A percentile compares a stretch with the other conserved stretches of the same genome.
Evolutionary conservation across 2,329 filamentous ascomycete genomes (phyloP).

Genomic region (Neonectria ditissima): DNA sequence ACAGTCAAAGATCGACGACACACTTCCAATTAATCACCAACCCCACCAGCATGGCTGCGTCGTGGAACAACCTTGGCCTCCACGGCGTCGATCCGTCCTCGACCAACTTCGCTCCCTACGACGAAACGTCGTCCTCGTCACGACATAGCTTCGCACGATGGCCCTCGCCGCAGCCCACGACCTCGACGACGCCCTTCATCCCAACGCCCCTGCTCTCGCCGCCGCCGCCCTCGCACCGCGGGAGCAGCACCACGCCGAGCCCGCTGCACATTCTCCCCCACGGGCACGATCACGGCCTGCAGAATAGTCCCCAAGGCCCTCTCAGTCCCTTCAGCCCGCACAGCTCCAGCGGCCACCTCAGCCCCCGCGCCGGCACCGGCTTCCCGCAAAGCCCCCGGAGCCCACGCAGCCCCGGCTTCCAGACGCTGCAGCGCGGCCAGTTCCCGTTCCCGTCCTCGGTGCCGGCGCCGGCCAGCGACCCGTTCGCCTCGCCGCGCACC

Average conservation of each 20-base stretch:
- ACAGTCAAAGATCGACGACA: neutral
- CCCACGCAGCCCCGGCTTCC: constrained; percentile 36
- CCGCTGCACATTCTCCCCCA: constrained; percentile 23
- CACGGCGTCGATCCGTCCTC: constrained; percentile 28
- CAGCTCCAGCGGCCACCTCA: constrained; percentile 32
- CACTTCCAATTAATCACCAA: neutral
- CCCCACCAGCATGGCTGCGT: constrained; percentile 21
- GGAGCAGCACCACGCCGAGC: constrained; percentile 25
- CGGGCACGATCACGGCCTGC: neutral
- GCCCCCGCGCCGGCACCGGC: constrained; percentile 26
- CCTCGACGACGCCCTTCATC: constrained; percentile 35
- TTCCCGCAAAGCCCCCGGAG: constrained; percentile 35
- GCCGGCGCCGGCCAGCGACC: constrained; percentile 34
- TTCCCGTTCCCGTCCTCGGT: constrained; percentile 9
- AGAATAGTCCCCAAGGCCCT: neutral
- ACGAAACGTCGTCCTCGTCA: constrained; percentile 36
- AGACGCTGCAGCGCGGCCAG: constrained; percentile 33
- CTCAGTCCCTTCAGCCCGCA: constrained; percentile 25
- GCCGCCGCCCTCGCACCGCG: constrained; percentile 33
- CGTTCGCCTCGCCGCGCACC: constrained; percentile 31
- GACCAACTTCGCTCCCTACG: constrained; percentile 24
- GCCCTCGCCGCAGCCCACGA: constrained; percentile 39
- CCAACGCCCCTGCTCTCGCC: constrained; percentile 40
- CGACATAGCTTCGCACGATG: constrained; percentile 35
- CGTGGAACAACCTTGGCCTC: constrained; percentile 29